Conservation (phyloP, 345 rosid genomes). For the Toxicodendron radicans region DNA sequence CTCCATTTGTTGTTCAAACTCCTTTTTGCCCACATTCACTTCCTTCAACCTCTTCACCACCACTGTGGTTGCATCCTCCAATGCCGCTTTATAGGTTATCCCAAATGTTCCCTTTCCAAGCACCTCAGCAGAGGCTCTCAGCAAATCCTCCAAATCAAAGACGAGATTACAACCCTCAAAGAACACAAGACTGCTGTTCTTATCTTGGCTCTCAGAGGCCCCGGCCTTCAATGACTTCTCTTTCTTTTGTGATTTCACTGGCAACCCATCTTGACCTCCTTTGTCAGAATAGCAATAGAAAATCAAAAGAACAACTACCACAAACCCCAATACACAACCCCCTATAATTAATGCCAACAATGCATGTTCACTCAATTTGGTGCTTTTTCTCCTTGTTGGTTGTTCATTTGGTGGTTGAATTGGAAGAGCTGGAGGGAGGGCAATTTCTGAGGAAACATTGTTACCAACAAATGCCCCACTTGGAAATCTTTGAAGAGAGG, state of each 20-base stretch:
- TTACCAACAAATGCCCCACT: slow-evolving; percentile 61
- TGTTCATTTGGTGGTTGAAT: slow-evolving; percentile 36
- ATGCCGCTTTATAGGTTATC: slow-evolving; percentile 78
- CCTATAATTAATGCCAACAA: slow-evolving; percentile 57
- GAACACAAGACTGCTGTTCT: slow-evolving; percentile 67
- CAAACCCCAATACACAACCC: slow-evolving; percentile 46
- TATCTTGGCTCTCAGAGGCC: slow-evolving; percentile 54
- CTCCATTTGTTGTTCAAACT: slow-evolving; percentile 92
- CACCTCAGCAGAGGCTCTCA: slow-evolving; percentile 98
- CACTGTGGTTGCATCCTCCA: slow-evolving; percentile 80
- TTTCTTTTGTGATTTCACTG: slow-evolving; percentile 44
- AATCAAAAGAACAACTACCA: slow-evolving; percentile 41
- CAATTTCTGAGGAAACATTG: slow-evolving; percentile 40
- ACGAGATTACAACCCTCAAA: slow-evolving; percentile 81
- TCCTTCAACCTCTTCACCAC: slow-evolving; percentile 96
- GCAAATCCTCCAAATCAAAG: slow-evolving; percentile 81
- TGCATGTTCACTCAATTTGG: slow-evolving; percentile 45
- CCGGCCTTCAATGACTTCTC: slow-evolving; percentile 47
- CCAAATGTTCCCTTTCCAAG: slow-evolving; percentile 94
- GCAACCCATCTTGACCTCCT: slow-evolving; percentile 27
- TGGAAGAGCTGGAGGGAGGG: slow-evolving; percentile 38
- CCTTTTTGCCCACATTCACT: slow-evolving; percentile 60
- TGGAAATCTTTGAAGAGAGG: slow-evolving; percentile 70
- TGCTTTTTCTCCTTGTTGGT: slow-evolving; percentile 34
- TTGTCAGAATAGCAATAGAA: slow-evolving; percentile 40